phyloP scores from a whole-genome alignment of 2,329 filamentous ascomycete species.

The Bipolaris bicolor region DNA sequence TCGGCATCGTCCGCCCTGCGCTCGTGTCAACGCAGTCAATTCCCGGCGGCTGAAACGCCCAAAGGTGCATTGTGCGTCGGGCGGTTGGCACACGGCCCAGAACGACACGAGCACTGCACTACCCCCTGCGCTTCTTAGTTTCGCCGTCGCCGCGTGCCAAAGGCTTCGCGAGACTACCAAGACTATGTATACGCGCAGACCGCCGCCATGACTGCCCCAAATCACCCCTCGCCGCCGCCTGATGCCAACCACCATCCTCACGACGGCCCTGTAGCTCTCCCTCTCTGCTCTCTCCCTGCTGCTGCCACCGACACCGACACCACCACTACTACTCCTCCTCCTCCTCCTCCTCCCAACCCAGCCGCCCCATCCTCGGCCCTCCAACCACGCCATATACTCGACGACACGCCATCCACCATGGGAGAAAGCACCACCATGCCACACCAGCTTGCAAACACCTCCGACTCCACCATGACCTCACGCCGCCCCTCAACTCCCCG shows the following conservation, averaged over 20 bases:
- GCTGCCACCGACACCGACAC: conserved; percentile 2
- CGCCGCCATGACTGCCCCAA: conserved; percentile 38
- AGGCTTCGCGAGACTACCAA: conserved; percentile 2
- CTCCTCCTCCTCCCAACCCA: background rate
- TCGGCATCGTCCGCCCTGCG: conserved; percentile 29
- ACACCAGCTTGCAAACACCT: conserved; percentile 35
- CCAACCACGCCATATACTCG: background rate
- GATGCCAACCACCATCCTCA: conserved; percentile 16
- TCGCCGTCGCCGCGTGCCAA: conserved; percentile 21
- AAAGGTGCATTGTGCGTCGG: conserved; percentile 41
- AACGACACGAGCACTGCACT: conserved; percentile 26
- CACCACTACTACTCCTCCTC: conserved; percentile 1
- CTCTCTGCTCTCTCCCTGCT: background rate
- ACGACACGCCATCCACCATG: conserved; percentile 26
- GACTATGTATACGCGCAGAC: conserved; percentile 39
- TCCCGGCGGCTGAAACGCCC: conserved; percentile 44
- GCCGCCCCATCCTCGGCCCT: background rate
- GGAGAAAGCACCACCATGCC: conserved; percentile 29
- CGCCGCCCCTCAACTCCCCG: conserved; percentile 46
- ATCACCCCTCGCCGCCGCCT: conserved; percentile 24
- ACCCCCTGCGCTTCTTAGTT: conserved; percentile 21
- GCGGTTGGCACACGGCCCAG: conserved; percentile 27
- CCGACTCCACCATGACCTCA: conserved; percentile 29
- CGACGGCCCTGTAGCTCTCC: background rate
- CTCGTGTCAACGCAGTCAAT: conserved; percentile 23